Evolutionary conservation across 2,329 filamentous ascomycete species (phyloP), one percentile per base, ranked within the genome.

Genomic region (Phoma sp.): DNA sequence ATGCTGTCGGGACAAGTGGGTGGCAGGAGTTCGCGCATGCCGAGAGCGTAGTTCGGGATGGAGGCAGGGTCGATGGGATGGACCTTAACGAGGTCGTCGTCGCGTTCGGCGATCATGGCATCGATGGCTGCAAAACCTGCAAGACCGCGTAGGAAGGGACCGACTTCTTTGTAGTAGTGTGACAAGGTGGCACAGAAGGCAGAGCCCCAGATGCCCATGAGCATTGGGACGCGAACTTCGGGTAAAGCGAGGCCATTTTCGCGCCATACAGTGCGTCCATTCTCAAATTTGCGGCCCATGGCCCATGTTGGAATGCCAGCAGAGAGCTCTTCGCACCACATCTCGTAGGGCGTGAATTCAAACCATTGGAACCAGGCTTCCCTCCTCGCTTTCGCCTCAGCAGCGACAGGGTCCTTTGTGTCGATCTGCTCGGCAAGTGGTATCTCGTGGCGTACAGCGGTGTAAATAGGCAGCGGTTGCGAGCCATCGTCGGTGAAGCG

Each of bases 281-380:
- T 81, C 28, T 90, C 79, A 74, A 97, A 99, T 53, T 84, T 87
- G 38, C 95, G 85, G 3, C 95, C 95, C 54, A 98, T 80, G 6
- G 92, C 91, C 92, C 93, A 99, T 0, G 91, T 96, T 0, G 95
- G 95, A 56, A 99, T 97, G 3, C 95, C 93, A 2, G 93, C 92
- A 20, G 84, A 84, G 43, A 96, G 87, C 68, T 97, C 93, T 74
- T 98, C 93, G 64, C 92, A 96, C 74, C 95, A 97, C 71, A 97
- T 89, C 72, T 98, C 93, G 68, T 96, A 97, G 0, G 93, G 93
- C 0, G 92, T 96, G 66, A 76, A 76, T 69, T 99, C 95, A 64
- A 95, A 97, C 93, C 95, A 98, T 67, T 99, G 93, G 66, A 98
- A 99, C 91, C 93, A 98, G 2, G 92, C 83, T 67, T 96, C 89